Evolutionary conservation across 208 protist genomes (phyloP), one percentile per base, ranked within the genome.

Genomic region (Crithidia brevicula): DNA sequence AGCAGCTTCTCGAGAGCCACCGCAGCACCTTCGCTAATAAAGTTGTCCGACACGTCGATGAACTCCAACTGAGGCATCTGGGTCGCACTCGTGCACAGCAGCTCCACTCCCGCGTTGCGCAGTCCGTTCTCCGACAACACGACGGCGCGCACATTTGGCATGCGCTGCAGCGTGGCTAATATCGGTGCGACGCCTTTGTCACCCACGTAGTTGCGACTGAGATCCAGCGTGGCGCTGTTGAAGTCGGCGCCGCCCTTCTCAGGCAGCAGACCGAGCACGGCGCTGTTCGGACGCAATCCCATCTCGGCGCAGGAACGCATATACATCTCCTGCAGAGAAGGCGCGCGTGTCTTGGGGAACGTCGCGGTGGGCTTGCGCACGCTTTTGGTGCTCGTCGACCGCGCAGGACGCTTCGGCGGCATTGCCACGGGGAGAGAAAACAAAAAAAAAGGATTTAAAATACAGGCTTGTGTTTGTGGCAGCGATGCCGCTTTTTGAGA

Each of bases 1-100:
- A 96, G 73, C 7, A 97, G 77, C 28, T 36, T 52, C 11, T 83
- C 67, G 1, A 97, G 78, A 1, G 66, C 61, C 13, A 82, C 68
- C 3, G 79, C 92, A n/a, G 89, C 94, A 22, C 89, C 91, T 20
- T 92, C 83, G 56, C 91, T 96, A 51, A 98, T 96, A 57, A 85
- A 96, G 74, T 98, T 98, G 56, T 91, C 85, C 0, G 89, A 96
- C 1, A 97, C 38, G 49, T 97, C 83, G 43, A 97, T 85, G 50
- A 76, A 78, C 50, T 74, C 66, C 0, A 97, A 53, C 1, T 76
- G 71, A 0, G 92, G 79, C 56, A 96, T 81, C 28, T 79, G 77
- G 10, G 68, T 50, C 11, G 78, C 69, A 30, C 54, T 70, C 8
- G 54, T 49, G 63, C 81, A 89, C 8, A 97, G 46, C 3, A 81